Base-by-base conservation (phyloP, 208 protist species). In the Angomonas ambiguus region DNA sequence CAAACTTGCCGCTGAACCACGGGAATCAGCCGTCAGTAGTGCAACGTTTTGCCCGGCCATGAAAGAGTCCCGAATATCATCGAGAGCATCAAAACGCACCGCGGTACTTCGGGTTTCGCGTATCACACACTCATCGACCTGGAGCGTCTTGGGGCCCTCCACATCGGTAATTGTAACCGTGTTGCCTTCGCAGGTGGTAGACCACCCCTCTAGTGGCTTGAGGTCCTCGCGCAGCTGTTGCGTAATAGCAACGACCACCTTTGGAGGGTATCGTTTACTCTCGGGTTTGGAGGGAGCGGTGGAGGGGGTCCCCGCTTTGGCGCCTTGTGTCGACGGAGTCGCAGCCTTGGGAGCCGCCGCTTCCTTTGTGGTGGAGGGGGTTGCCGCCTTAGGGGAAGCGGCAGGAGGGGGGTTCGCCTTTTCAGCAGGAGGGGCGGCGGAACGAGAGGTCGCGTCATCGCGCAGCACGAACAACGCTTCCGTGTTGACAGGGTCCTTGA, bases 31-130 rank as follows among this genome's bases (percentile, higher is more conserved):
- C 5, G 80, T 85, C 20, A 87, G 38, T 31, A 91, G 51, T 33
- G 80, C 78, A 8, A 80, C 67, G 71, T 86, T 86, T 59, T 82
- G 51, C 30, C 84, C 80, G 13, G 61, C 53, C 41, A 85, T 33
- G 51, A 91, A 87, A 25, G 62, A 53, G 45, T 65, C 61, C 30
- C 72, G 63, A 27, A 81, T 24, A 31, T 70, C 56, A 59, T 91
- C 84, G 10, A 91, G 55, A 42, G 71, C 30, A 0, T 24, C 41
- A 8, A 79, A 79, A 34, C 62, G 61, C 16, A 91, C 62, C 8
- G 55, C 35, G 18, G 68, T 48, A 55, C 58, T 67, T 64, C 74
- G 65, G 45, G 61, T 69, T 32, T 49, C 34, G 30, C 81, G 84
- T 27, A 22, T 33, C 31, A 83, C 67, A 33, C 84, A 59, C 67